These are phyloP conservation scores for Plasmodium yoelii DNA, from an alignment of 169 alveolate genomes.

Conservation along the genomic window DNA sequence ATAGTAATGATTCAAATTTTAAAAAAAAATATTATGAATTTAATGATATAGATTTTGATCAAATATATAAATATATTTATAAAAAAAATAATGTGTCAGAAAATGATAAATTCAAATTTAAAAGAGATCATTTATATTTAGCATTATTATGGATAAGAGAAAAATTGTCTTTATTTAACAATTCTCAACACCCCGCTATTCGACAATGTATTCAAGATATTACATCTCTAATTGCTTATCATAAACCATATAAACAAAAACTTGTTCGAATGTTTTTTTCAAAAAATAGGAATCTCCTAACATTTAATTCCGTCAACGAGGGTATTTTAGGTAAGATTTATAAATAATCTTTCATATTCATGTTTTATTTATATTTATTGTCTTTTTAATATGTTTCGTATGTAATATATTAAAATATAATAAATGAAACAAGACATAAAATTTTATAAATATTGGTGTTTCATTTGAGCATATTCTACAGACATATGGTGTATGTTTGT, in stretches of 20 bases:
- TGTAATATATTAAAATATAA: too few species aligned
- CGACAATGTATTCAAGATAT: constrained; percentile 69
- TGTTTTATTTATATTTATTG: not conserved
- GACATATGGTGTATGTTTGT: too few species aligned
- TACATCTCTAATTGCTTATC: constrained; percentile 71
- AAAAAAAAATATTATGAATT: constrained; percentile 62
- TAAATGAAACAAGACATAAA: too few species aligned
- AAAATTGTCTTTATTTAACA: constrained; percentile 59
- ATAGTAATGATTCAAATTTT: constrained; percentile 72
- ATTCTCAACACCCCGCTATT: constrained; percentile 14
- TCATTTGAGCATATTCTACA: too few species aligned
- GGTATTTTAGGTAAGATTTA: constrained; percentile 60
- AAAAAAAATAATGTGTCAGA: constrained; percentile 18
- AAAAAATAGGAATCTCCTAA: constrained; percentile 50
- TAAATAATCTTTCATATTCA: too few species aligned
- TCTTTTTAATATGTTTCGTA: not conserved
- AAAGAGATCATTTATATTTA: constrained; percentile 72
- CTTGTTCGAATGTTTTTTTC: constrained; percentile 76
- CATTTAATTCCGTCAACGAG: constrained; percentile 58
- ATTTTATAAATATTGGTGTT: too few species aligned
- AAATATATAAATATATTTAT: constrained; percentile 67
- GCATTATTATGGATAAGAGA: constrained; percentile 75
- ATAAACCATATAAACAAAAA: constrained; percentile 73
- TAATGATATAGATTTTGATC: constrained; percentile 71
- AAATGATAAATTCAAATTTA: constrained; percentile 26